Percentiles rank a stretch among this genome's conserved stretches.
Conservation (phyloP, 2,329 filamentous ascomycete species). For the Capronia epimyces region DNA sequence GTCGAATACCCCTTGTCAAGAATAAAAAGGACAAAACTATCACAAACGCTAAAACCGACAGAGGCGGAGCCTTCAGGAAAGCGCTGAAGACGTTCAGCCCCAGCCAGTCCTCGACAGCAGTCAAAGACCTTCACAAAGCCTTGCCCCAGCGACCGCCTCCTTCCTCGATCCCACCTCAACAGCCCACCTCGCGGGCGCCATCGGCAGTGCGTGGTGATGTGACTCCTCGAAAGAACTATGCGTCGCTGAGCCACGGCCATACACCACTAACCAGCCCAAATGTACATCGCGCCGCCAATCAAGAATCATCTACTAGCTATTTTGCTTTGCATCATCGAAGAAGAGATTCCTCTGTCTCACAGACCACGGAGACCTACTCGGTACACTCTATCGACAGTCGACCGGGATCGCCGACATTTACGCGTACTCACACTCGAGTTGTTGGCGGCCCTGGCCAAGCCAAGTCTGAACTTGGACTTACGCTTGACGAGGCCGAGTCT, state of each 20-base stretch:
- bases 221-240: slow-evolving; percentile 12
- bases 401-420: slow-evolving; percentile 37
- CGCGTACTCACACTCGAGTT: slow-evolving; percentile 40
- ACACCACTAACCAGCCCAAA: slow-evolving; percentile 24
- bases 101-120: slow-evolving; percentile 22
- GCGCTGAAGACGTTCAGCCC: slow-evolving; percentile 28
- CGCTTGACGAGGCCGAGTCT: slow-evolving; percentile 32
- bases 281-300: slow-evolving; percentile 10
- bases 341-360: slow-evolving; percentile 38
- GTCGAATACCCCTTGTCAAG: slow-evolving; percentile 18
- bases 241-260: slow-evolving; percentile 17
- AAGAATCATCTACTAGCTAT: slow-evolving; percentile 29
- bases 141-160: slow-evolving; percentile 12
- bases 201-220: slow-evolving; percentile 14
- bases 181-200: slow-evolving; percentile 8
- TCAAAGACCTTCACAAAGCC: slow-evolving; percentile 21
- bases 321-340: slow-evolving; percentile 38
- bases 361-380: slow-evolving; percentile 40
- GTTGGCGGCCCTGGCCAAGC: slow-evolving; percentile 41
- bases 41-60: slow-evolving; percentile 18
- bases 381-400: slow-evolving; percentile 34
- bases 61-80: slow-evolving; percentile 25
- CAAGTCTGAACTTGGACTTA: slow-evolving; percentile 39
- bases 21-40: slow-evolving; percentile 15
- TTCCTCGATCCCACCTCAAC: slow-evolving; percentile 6